phyloP scores from a whole-genome alignment of 2,329 filamentous ascomycete genomes.

The Hymenoscyphus occultus region DNA sequence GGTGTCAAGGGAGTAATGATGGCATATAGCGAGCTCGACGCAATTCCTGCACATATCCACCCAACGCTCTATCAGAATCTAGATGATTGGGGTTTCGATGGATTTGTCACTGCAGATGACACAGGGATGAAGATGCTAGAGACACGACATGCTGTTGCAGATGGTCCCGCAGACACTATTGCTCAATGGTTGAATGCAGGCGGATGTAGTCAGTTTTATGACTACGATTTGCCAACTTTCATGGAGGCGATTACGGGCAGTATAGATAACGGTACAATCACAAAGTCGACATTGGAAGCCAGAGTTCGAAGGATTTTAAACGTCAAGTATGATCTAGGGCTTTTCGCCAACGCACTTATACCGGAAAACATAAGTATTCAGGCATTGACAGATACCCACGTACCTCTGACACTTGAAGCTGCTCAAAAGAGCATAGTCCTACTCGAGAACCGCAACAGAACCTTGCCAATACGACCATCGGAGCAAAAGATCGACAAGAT shows the following conservation, averaged over 20 bases:
- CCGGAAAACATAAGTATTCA: constrained; percentile 37
- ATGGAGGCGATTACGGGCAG: constrained; percentile 39
- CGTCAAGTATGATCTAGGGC: constrained; percentile 45
- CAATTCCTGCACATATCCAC: constrained; percentile 41
- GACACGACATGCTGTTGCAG: constrained; percentile 39
- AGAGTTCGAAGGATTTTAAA: constrained; percentile 40
- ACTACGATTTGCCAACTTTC: constrained; percentile 41
- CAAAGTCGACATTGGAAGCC: constrained; percentile 38
- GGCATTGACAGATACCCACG: constrained; percentile 38
- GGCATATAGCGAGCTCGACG: constrained; percentile 44
- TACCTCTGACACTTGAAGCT: constrained; percentile 41
- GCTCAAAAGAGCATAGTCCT: constrained; percentile 44
- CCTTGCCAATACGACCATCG: constrained; percentile 37
- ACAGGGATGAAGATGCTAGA: constrained; percentile 38
- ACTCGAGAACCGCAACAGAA: constrained; percentile 42
- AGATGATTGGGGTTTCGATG: constrained; percentile 42
- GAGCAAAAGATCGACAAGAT: constrained; percentile 33
- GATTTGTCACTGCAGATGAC: constrained; percentile 44
- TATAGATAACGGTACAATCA: constrained; percentile 39
- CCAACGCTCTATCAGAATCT: constrained; percentile 41
- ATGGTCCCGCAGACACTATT: constrained; percentile 41
- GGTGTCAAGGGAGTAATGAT: constrained; percentile 45
- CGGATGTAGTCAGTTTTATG: constrained; percentile 38
- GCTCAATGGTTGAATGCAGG: constrained; percentile 45
- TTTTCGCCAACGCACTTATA: constrained; percentile 42